Conservation (phyloP, 495 filamentous ascomycete species). For the Penicillium subrubescens region DNA sequence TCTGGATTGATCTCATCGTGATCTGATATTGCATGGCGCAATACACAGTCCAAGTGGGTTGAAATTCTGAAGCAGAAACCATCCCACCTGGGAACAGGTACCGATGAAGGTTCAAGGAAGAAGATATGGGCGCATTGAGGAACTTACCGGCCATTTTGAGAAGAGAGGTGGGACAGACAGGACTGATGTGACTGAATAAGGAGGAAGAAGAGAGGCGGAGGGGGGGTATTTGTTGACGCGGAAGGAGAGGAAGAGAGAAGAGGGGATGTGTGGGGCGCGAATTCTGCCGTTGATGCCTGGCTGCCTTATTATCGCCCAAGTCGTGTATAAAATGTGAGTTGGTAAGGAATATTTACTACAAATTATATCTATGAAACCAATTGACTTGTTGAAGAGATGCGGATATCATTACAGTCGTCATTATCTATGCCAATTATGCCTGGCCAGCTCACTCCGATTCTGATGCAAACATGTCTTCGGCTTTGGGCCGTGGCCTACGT, state of each 20-base stretch:
- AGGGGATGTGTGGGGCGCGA: constrained; percentile 29
- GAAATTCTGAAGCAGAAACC: neutral
- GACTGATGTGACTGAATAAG: constrained; percentile 14
- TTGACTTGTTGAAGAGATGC: neutral
- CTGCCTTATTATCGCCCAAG: constrained; percentile 21
- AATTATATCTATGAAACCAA: neutral
- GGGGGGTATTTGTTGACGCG: constrained; percentile 37
- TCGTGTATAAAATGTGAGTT: constrained; percentile 4
- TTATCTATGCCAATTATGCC: constrained; percentile 1
- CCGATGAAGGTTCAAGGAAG: neutral
- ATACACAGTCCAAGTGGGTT: constrained; percentile 2
- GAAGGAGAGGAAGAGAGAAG: constrained; percentile 15
- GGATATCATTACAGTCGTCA: constrained; percentile 23
- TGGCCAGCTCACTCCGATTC: constrained; percentile 44
- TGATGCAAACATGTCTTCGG: constrained; percentile 92
- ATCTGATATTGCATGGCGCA: constrained; percentile 17
- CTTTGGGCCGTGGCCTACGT: constrained; percentile 69
- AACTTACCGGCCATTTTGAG: constrained; percentile 48
- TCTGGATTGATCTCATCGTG: constrained; percentile 5
- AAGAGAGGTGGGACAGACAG: neutral
- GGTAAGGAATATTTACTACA: neutral
- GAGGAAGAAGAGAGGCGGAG: constrained; percentile 11
- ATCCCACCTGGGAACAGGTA: neutral
- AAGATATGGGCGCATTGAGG: neutral
- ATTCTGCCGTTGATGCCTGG: constrained; percentile 30